Percentiles rank a stretch among this genome's conserved stretches.
phyloP scores from a whole-genome alignment of 805 yeast genomes.

The Yamadazyma ubonensis region DNA sequence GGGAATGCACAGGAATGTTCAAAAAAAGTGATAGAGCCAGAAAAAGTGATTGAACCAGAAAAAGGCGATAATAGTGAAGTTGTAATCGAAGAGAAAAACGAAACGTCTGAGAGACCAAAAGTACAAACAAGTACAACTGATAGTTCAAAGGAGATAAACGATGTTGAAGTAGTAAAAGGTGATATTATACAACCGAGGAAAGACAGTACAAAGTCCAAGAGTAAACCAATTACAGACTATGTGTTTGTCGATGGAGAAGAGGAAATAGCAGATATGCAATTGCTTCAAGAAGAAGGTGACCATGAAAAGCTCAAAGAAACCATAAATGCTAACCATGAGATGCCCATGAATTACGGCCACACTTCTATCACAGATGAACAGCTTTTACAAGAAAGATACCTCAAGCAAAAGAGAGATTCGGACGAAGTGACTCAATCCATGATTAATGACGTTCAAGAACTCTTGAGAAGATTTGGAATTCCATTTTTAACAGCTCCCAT shows the following conservation, averaged over 20 bases:
- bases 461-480: constrained; percentile 83
- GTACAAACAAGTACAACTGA: too few relatives aligned
- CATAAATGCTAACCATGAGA: constrained; percentile 21
- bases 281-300: constrained; percentile 70
- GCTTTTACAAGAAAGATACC: constrained; percentile 57
- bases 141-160: too few relatives aligned
- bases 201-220: background rate
- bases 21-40: too few relatives aligned
- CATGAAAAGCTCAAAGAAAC: constrained; percentile 57
- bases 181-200: too few relatives aligned
- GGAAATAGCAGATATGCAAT: constrained; percentile 56
- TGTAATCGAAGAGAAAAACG: too few relatives aligned
- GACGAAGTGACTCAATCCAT: constrained; percentile 86
- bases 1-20: too few relatives aligned
- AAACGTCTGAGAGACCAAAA: too few relatives aligned
- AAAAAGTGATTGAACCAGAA: too few relatives aligned
- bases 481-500: constrained; percentile 95
- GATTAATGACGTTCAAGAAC: constrained; percentile 88
- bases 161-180: too few relatives aligned
- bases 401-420: constrained; percentile 76
- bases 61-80: too few relatives aligned
- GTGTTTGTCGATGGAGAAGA: constrained; percentile 81
- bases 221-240: constrained; percentile 45
- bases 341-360: constrained; percentile 15
- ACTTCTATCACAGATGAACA: constrained; percentile 47